These are phyloP conservation scores for Globisporangium carolinianum DNA, from an alignment of 352 stramenopile genomes.

Conservation along the genomic window DNA sequence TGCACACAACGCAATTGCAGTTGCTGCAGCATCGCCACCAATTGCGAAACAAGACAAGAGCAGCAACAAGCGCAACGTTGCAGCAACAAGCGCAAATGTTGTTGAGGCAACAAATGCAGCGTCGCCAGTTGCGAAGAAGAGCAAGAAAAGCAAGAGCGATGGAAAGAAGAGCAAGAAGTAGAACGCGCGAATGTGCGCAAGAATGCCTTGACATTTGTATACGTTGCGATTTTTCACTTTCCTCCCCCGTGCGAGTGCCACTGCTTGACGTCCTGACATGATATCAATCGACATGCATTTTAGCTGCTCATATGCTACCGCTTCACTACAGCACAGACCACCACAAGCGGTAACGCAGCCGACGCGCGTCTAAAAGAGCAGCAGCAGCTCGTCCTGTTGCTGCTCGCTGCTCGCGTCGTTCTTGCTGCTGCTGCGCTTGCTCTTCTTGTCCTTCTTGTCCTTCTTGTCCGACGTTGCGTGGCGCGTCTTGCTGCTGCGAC, in stretches of 20 bases:
- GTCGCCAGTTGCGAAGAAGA: conserved; percentile 33
- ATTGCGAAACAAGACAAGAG: conserved; percentile 7
- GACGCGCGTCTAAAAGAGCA: conserved; percentile 65
- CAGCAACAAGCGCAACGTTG: conserved; percentile 23
- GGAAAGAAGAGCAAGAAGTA: conserved; percentile 15
- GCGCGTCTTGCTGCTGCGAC: no score
- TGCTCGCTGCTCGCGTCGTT: conserved; percentile 34
- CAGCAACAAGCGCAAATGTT: background rate
- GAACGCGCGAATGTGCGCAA: no score
- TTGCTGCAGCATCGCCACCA: conserved; percentile 7
- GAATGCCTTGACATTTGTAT: no score
- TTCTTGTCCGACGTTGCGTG: conserved; percentile 18
- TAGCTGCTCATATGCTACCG: no score
- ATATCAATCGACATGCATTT: no score
- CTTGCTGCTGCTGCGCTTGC: conserved; percentile 15
- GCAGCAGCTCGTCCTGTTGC: conserved; percentile 46
- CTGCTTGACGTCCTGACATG: no score
- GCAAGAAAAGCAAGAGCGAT: conserved; percentile 37
- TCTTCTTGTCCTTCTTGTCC: conserved; percentile 64
- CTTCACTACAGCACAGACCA: no score
- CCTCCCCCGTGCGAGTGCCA: no score
- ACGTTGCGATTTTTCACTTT: no score
- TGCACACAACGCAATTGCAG: background rate
- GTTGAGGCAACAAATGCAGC: background rate
- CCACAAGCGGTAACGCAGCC: no score